These are phyloP conservation scores for Nannochloropsis oceanica DNA, from an alignment of 108 stramenopile species.

Conservation along the genomic window DNA sequence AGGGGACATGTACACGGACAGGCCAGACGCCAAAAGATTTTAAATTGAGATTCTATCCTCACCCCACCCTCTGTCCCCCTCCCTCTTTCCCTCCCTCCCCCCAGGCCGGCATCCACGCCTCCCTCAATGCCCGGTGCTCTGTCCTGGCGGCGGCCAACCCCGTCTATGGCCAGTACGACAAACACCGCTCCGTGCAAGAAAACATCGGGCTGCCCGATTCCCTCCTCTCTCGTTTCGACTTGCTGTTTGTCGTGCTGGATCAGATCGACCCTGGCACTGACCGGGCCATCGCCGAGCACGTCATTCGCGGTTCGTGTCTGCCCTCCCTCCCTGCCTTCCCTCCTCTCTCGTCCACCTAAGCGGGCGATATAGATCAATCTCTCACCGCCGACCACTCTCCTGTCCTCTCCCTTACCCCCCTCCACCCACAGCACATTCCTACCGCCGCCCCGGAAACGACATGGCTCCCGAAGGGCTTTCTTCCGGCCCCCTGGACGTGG, in stretches of 20 bases:
- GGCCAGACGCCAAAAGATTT: neutral
- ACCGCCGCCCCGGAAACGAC: slow-evolving; percentile 60
- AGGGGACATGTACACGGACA: neutral
- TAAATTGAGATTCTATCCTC: neutral
- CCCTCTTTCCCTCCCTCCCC: neutral
- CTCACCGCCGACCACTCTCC: neutral
- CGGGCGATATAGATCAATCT: too few relatives aligned
- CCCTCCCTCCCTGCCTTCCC: neutral
- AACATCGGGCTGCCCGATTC: slow-evolving; percentile 99
- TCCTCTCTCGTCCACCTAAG: neutral
- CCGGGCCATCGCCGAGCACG: slow-evolving; percentile 47
- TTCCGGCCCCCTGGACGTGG: neutral
- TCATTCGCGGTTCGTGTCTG: neutral
- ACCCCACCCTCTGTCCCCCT: neutral
- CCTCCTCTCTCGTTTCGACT: slow-evolving; percentile 91
- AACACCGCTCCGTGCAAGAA: slow-evolving; percentile 65
- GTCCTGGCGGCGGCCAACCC: slow-evolving; percentile 98
- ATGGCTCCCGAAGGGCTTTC: slow-evolving; percentile 45
- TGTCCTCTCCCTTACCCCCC: neutral
- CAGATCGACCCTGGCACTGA: slow-evolving; percentile 86
- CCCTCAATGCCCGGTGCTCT: slow-evolving; percentile 54
- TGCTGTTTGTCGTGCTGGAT: slow-evolving; percentile 98
- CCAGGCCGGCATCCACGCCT: slow-evolving; percentile 30
- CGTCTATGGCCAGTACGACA: slow-evolving; percentile 98
- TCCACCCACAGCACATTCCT: slow-evolving; percentile 54